Base-by-base conservation (phyloP, 192 early-diverging fungal genomes). In the Coemansia guatemalensis region DNA sequence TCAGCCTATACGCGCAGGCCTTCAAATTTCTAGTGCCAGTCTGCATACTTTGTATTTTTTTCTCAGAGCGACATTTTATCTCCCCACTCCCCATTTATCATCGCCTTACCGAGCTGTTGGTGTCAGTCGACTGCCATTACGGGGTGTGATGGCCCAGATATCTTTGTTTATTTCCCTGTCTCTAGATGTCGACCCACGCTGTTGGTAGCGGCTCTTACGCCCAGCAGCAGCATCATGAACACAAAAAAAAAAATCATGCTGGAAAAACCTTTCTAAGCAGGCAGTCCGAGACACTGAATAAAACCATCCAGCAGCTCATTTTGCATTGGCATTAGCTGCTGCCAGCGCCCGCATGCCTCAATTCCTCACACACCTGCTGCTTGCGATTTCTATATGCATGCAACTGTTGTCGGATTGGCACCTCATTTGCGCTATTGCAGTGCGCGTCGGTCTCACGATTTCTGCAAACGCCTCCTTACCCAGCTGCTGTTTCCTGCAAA, bases 11-110 rank as follows among this genome's bases (percentile, higher is more conserved):
- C 1, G 17, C 39, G 14, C 14, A 14, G 12, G 12, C 12, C 39
- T 17, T 44, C 12, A 44, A 17, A 44, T 17, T 44, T 44, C 12
- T 44, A 17, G 14, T 9, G 14, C 39, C 9, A 2, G 39, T 44
- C 39, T 44, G 9, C 39, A 17, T 3, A 44, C 14, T 44, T 44
- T 44, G 44, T 48, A 48, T 54, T 23, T 53, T 63, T 35, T 52
- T 41, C 54, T 30, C 29, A 11, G n/a, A 17, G 14, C 39, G 39
- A 4, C 39, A 44, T 44, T 44, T 44, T 44, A 44, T 44, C 39
- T 44, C 39, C 14, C 39, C 14, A 17, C 39, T 44, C 14, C 39
- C 14, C 39, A 44, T 44, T 44, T 44, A 44, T 6, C 39, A 44
- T 44, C 39, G 39, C 39, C 39, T 44, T 44, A 44, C 39, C 39